A percentile compares a stretch with the other conserved stretches of the same genome.
These are phyloP conservation scores for Scheffersomyces amazonensis DNA, from an alignment of 805 yeast genomes.

Conservation along the genomic window DNA sequence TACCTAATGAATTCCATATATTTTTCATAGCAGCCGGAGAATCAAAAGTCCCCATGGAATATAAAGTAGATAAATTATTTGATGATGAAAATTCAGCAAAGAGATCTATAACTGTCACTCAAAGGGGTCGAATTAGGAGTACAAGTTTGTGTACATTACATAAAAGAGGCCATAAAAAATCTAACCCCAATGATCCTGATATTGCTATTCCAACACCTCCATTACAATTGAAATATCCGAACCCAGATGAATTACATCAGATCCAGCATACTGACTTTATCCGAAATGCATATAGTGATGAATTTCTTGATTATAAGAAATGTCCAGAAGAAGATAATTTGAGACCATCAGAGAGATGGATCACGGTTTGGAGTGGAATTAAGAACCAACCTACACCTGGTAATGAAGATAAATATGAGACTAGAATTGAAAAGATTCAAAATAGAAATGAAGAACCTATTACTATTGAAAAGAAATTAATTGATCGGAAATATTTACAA, in stretches of 20 bases:
- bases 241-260: constrained; percentile 21
- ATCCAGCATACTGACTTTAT: constrained; percentile 36
- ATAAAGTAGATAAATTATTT: constrained; percentile 50
- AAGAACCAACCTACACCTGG: constrained; percentile 11
- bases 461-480: constrained; percentile 4
- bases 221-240: constrained; percentile 20
- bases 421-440: constrained; percentile 6
- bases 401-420: constrained; percentile 3
- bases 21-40: constrained; percentile 59
- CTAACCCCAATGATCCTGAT: constrained; percentile 2
- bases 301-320: constrained; percentile 28
- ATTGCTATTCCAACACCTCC: constrained; percentile 14
- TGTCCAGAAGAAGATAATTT: constrained; percentile 32
- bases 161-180: constrained; percentile 6
- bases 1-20: constrained; percentile 63
- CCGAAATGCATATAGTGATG: constrained; percentile 35
- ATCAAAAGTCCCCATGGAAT: constrained; percentile 43
- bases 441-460: constrained; percentile 2
- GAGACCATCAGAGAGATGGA: constrained; percentile 36
- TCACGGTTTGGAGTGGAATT: constrained; percentile 39
- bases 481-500: constrained; percentile 13
- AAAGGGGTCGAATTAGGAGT: constrained; percentile 49
- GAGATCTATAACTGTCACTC: constrained; percentile 54
- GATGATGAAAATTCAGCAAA: constrained; percentile 53
- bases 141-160: constrained; percentile 49